phyloP scores from a whole-genome alignment of 768 basidiomycete genomes.

The Tylopilus sp. region DNA sequence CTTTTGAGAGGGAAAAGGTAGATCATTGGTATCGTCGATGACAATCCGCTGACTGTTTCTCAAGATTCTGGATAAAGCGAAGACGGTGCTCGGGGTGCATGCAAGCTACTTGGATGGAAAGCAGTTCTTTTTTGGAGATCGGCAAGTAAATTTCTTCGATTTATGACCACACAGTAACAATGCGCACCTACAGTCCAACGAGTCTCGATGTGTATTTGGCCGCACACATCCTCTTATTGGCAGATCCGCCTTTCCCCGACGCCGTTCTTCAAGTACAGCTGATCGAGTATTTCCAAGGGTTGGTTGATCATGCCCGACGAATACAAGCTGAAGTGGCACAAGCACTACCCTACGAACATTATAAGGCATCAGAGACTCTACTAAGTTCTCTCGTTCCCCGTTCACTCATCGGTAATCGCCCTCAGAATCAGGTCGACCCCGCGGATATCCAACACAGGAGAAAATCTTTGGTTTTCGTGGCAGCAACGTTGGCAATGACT shows the following conservation, averaged over 20 bases:
- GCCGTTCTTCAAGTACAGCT: conserved; percentile 54
- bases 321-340: conserved; percentile 37
- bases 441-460: conserved; percentile 47
- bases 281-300: conserved; percentile 49
- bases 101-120: conserved; percentile 49
- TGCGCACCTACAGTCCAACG: conserved; percentile 44
- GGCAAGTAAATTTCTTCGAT: conserved; percentile 34
- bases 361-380: conserved; percentile 23
- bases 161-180: neutral
- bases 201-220: conserved; percentile 65
- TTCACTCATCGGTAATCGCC: conserved; percentile 17
- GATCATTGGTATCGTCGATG: neutral
- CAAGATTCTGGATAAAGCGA: conserved; percentile 60
- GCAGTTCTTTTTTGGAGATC: conserved; percentile 49
- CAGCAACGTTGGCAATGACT: conserved; percentile 42
- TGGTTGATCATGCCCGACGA: conserved; percentile 56
- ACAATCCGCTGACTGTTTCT: conserved; percentile 3
- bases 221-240: conserved; percentile 61
- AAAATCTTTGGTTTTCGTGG: conserved; percentile 54
- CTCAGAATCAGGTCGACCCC: conserved; percentile 21
- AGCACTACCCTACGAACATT: conserved; percentile 22
- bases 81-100: conserved; percentile 55
- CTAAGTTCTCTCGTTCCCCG: conserved; percentile 38
- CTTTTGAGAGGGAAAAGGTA: conserved; percentile 65
- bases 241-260: conserved; percentile 60